A percentile compares a stretch with the other conserved stretches of the same genome.
These are phyloP conservation scores for Candida freyschussii DNA, from an alignment of 1,139 yeast genomes.

Conservation along the genomic window DNA sequence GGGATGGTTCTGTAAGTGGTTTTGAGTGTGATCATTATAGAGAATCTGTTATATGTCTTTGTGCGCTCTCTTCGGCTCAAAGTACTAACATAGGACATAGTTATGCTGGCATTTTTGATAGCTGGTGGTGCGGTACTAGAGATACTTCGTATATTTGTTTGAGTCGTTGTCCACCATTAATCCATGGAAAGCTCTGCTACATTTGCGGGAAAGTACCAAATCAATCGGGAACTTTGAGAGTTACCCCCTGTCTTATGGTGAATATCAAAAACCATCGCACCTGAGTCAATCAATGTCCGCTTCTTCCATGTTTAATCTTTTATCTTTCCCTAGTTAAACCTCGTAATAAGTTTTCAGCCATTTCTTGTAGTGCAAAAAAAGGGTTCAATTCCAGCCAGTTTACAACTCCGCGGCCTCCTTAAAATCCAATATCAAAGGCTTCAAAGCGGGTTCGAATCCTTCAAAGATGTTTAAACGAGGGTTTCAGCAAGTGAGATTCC, in stretches of 20 bases:
- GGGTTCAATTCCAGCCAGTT: not conserved
- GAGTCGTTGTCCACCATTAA: constrained; percentile 8
- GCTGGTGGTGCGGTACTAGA: constrained; percentile 84
- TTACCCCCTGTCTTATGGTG: too few species aligned
- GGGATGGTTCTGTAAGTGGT: constrained; percentile 55
- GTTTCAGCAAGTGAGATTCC: constrained; percentile 14
- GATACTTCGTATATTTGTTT: constrained; percentile 49
- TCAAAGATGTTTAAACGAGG: constrained; percentile 2
- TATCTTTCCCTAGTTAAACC: too few species aligned
- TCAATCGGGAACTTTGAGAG: too few species aligned
- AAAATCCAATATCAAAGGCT: constrained; percentile 1
- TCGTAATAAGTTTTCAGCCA: too few species aligned
- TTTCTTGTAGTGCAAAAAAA: constrained; percentile 1
- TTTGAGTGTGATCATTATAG: too few species aligned
- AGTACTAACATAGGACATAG: constrained; percentile 27
- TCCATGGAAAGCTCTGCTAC: too few species aligned
- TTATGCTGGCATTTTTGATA: constrained; percentile 60
- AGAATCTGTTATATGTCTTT: not conserved
- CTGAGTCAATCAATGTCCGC: too few species aligned
- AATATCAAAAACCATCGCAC: too few species aligned
- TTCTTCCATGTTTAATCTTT: too few species aligned
- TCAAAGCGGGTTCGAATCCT: too few species aligned
- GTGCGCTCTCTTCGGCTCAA: not conserved
- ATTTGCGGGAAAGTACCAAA: too few species aligned
- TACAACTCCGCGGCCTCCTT: too few species aligned